These are phyloP conservation scores for Pelargonium fulgidum DNA, from an alignment of 441 rosid genomes.

Conservation along the genomic window DNA sequence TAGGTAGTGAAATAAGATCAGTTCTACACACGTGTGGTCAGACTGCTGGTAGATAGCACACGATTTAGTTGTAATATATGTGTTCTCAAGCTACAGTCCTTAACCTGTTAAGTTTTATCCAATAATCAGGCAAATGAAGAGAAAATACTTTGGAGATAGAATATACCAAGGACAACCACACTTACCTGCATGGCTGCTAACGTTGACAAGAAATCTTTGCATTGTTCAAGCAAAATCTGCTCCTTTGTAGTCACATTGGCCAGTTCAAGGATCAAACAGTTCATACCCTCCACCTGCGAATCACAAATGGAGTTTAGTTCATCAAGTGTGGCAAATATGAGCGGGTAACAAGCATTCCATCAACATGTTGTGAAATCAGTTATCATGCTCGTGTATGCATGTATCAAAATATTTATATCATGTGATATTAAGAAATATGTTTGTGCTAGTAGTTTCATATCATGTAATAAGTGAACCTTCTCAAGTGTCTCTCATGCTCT, in stretches of 20 bases:
- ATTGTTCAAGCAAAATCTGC: slow-evolving; percentile 37
- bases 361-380: neutral
- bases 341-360: neutral
- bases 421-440: no score
- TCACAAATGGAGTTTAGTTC: slow-evolving; percentile 5
- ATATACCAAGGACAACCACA: neutral
- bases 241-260: slow-evolving; percentile 41
- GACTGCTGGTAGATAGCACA: slow-evolving; percentile 40
- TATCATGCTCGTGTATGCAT: neutral
- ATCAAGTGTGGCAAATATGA: neutral
- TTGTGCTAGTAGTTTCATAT: no score
- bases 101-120: slow-evolving; percentile 36
- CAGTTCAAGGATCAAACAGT: slow-evolving; percentile 41
- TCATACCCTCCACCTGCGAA: slow-evolving; percentile 47
- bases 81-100: slow-evolving; percentile 60
- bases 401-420: no score
- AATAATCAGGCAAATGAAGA: slow-evolving; percentile 6
- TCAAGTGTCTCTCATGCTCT: no score
- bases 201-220: slow-evolving; percentile 43
- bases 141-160: slow-evolving; percentile 6
- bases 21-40: slow-evolving; percentile 71
- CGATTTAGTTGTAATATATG: slow-evolving; percentile 53
- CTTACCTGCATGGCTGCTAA: slow-evolving; percentile 56
- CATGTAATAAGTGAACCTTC: no score
- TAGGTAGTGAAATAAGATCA: slow-evolving; percentile 52